phyloP scores from a whole-genome alignment of 2,329 filamentous ascomycete species.

The Keithomyces neogunnii region DNA sequence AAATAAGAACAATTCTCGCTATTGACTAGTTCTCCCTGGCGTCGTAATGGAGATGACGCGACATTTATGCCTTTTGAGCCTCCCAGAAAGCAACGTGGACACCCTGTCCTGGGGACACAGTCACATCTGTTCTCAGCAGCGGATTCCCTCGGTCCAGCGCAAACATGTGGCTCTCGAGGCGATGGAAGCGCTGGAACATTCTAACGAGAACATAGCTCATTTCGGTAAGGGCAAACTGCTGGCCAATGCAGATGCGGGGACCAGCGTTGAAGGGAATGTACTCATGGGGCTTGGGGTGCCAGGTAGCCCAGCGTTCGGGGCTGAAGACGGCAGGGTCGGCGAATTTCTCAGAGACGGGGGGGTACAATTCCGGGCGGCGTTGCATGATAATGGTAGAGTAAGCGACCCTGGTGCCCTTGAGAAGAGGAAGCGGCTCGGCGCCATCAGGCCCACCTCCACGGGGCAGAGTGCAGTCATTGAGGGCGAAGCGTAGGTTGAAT shows the following conservation, averaged over 20 bases:
- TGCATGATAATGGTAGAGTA: constrained; percentile 46
- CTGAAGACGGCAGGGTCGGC: constrained; percentile 32
- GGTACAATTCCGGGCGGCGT: constrained; percentile 39
- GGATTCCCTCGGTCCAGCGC: constrained; percentile 46
- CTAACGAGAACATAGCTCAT: constrained; percentile 61
- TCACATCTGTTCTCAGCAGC: constrained; percentile 49
- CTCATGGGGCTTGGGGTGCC: constrained; percentile 44
- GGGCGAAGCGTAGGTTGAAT: constrained; percentile 66
- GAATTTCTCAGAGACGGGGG: constrained; percentile 28
- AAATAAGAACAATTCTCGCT: too few species aligned
- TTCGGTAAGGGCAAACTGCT: constrained; percentile 51
- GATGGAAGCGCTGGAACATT: constrained; percentile 63
- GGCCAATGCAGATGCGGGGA: constrained; percentile 45
- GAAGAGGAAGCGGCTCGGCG: constrained; percentile 30
- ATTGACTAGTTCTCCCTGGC: neutral
- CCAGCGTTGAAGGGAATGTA: constrained; percentile 47
- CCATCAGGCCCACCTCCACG: constrained; percentile 51
- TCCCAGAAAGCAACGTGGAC: constrained; percentile 50
- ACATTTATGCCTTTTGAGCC: constrained; percentile 19
- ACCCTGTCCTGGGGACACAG: constrained; percentile 49
- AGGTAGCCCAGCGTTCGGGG: constrained; percentile 42
- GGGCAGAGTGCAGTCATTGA: constrained; percentile 68
- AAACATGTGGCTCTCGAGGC: constrained; percentile 49
- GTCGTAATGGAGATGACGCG: neutral
- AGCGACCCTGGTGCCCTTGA: constrained; percentile 35